Base-by-base conservation (phyloP, 2,329 filamentous ascomycete species). In the Verticillium nonalfalfae region DNA sequence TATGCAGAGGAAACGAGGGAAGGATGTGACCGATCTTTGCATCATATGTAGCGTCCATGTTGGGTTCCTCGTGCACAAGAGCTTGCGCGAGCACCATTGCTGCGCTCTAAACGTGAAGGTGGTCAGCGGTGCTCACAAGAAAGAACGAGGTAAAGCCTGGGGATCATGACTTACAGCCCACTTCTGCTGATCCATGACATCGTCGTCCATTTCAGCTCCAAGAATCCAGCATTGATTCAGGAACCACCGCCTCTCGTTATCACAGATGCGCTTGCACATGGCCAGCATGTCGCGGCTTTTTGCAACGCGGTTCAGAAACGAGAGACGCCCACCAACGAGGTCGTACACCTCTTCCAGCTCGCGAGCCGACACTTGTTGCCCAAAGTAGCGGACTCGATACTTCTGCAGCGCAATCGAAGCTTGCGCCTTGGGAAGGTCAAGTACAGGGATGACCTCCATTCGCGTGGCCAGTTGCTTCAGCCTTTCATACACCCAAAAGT, bases 111-210 rank as follows among this genome's bases (percentile, higher is more conserved):
- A 31, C 7, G 34, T 55, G 26, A 58, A n/a, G 62, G 45, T 45
- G 4, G 7, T 26, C 15, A 56, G 54, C 21, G 31, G 10, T 36
- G 18, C 38, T 11, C 26, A 34, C 56, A 15, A 56, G 39, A 21
- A 3, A 31, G 11, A 18, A 18, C 13, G 13, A 57, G 50, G 31
- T 18, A 0, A 58, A 26, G 45, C 18, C 1, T n/a, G 39, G 31
- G 7, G 31, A 13, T 36, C 2, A 40, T 45, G 36, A 84, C 88
- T 76, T 79, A 92, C 90, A 56, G 93, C 91, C 81, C 92, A 97
- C 74, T 98, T 97, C 72, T 98, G 93, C 74, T 97, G 91, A 71
- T 97, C 92, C 89, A 98, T 98, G 67, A 97, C 95, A 72, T 99
- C 95, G 75, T 98, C 95, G 68, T 98, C 95, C 89, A 91, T 90